Evolutionary conservation across 768 basidiomycete genomes (phyloP), one percentile per base, ranked within the genome.

Genomic region (Lepiota venenata): DNA sequence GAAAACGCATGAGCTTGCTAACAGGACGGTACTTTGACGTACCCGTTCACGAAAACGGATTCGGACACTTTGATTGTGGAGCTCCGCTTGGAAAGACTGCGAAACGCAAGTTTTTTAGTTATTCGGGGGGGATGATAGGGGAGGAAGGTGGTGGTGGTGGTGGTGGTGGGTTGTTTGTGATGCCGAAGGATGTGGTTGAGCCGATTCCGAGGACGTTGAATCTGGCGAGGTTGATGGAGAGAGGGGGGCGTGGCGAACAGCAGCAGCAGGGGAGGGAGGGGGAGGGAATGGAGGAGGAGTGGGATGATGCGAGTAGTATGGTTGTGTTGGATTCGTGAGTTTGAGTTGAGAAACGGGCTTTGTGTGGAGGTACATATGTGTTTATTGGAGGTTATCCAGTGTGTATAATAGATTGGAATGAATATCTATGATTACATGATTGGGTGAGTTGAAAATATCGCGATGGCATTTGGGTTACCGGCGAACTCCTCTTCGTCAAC

Each of bases 1-100:
- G 60, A 56, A 82, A 81, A 58, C 80, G 83, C 52, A 88, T 90
- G 84, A 88, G 85, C 59, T 74, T 89, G 44, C 49, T 85, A 45
- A 86, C 84, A n/a, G 81, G 81, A 55, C 76, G 80, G 50, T 83
- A 79, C 57, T 71, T 79, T 53, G 80, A 85, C 41, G 70, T 77
- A 0, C 78, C 79, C 0, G 52, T 61, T 6, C 71, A 77, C 10
- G 80, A 77, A 49, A 67, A 74, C 38, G 73, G 72, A 48, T 74
- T 68, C 54, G 70, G 69, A 22, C 74, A 77, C 56, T 75, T 70
- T 43, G 74, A 71, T 10, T 58, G 59, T 51, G 70, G 70, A n/a
- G 66, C 65, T 11, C 56, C 60, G 43, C 60, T 66, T 22, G 53
- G 56, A 14, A 63, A 70, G 51, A 68, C 63, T 47, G 61, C 71